phyloP scores from a whole-genome alignment of 352 stramenopile species.

The Pythium vanterpoolii region DNA sequence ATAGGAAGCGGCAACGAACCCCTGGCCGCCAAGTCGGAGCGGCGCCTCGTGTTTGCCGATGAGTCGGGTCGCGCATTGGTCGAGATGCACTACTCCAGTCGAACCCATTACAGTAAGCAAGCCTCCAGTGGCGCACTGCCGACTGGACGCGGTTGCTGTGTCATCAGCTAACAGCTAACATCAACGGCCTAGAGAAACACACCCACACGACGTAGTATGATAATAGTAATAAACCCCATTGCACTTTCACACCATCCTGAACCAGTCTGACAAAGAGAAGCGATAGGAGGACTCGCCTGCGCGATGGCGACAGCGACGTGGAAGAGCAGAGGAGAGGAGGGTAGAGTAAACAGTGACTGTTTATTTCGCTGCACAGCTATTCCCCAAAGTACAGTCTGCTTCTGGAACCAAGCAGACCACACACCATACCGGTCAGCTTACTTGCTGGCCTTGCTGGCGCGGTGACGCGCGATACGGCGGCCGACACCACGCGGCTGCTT shows the following conservation, averaged over 20 bases:
- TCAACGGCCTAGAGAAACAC: neutral
- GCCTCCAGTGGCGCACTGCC: conserved; percentile 28
- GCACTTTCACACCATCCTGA: neutral
- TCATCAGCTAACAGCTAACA: conserved; percentile 35
- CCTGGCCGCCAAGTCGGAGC: conserved; percentile 29
- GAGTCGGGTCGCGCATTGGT: conserved; percentile 50
- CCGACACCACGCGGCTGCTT: conserved; percentile 96
- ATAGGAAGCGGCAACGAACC: neutral
- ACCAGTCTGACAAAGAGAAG: too few species aligned
- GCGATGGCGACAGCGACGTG: too few species aligned
- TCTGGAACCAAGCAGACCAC: neutral
- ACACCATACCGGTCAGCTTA: conserved; percentile 40
- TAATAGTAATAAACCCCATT: conserved; percentile 9
- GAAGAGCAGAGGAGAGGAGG: neutral
- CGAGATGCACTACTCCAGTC: conserved; percentile 68
- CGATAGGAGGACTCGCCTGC: too few species aligned
- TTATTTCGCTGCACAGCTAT: conserved; percentile 33
- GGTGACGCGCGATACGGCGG: conserved; percentile 98
- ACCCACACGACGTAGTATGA: neutral
- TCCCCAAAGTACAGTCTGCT: conserved; percentile 24
- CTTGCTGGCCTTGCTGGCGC: conserved; percentile 97
- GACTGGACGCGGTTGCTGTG: conserved; percentile 36
- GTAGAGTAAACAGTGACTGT: conserved; percentile 33
- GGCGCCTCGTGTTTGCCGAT: conserved; percentile 62
- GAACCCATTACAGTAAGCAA: conserved; percentile 82